Evolutionary conservation across 805 yeast genomes (phyloP).

Genomic region (Candida quercuum): DNA sequence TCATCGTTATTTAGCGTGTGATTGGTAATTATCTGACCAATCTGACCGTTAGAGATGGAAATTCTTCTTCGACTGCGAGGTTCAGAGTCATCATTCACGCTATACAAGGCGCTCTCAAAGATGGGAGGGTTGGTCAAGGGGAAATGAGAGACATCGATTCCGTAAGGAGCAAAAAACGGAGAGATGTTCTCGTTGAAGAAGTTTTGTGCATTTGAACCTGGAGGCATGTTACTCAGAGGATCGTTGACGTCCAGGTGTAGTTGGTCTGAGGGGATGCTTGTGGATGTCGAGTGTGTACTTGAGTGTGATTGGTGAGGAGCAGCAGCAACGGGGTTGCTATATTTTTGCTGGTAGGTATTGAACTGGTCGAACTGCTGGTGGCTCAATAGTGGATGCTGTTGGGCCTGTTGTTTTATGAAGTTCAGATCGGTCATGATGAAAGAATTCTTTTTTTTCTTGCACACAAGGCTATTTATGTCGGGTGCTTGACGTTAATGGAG

Average conservation of each 20-base stretch:
- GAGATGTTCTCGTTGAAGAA: slow-evolving; percentile 31
- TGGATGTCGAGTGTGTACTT: no score
- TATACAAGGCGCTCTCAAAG: slow-evolving; percentile 35
- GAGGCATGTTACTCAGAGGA: background rate
- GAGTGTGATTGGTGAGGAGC: no score
- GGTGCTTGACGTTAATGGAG: no score
- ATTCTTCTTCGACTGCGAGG: slow-evolving; percentile 54
- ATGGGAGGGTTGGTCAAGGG: slow-evolving; percentile 42
- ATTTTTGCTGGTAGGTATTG: no score
- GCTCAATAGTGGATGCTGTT: background rate
- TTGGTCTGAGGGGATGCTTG: background rate
- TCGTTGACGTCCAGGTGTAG: background rate
- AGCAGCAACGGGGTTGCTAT: no score
- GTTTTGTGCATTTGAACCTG: background rate
- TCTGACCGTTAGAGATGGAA: slow-evolving; percentile 81
- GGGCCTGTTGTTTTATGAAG: no score
- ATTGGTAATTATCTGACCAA: slow-evolving; percentile 60
- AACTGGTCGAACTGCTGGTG: background rate
- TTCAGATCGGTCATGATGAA: no score
- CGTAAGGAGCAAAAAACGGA: slow-evolving; percentile 38
- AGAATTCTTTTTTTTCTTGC: no score
- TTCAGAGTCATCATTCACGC: slow-evolving; percentile 24
- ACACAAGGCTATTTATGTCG: no score
- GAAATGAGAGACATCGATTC: slow-evolving; percentile 37
- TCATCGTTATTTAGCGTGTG: slow-evolving; percentile 29